Percentiles rank a stretch among this genome's conserved stretches.
Conservation (phyloP, 2,329 filamentous ascomycete species). For the Epichloe amarillans region DNA sequence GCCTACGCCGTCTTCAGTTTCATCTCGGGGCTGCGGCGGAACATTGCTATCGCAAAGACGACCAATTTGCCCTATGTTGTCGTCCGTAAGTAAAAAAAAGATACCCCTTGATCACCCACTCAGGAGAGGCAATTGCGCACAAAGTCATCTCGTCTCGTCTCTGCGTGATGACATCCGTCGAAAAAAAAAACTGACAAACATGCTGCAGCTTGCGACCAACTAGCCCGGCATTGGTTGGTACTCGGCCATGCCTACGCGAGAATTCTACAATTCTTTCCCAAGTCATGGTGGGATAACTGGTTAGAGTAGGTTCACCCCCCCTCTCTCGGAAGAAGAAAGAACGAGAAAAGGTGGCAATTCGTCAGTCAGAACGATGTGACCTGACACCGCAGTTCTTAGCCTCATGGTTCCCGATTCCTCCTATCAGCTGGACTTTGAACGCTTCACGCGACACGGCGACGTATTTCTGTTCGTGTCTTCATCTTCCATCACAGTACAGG, state of each 20-base stretch:
- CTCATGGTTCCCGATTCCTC: constrained; percentile 46
- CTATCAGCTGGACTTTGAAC: constrained; percentile 40
- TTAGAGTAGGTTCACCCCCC: constrained; percentile 32
- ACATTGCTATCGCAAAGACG: constrained; percentile 36
- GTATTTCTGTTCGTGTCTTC: constrained; percentile 53
- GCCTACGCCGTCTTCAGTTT: constrained; percentile 20
- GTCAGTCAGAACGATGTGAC: background rate
- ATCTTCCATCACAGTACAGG: constrained; percentile 35
- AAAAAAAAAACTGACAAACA: too few species aligned
- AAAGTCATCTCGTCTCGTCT: too few species aligned
- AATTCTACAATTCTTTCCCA: constrained; percentile 41
- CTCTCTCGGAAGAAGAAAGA: too few species aligned
- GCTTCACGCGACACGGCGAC: constrained; percentile 48
- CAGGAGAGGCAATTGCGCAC: too few species aligned
- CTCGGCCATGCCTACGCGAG: constrained; percentile 40
- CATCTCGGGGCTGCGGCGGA: constrained; percentile 24
- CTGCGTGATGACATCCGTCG: too few species aligned
- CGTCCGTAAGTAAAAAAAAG: constrained; percentile 29
- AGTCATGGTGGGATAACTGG: constrained; percentile 42
- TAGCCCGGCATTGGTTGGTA: constrained; percentile 15
- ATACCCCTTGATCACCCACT: background rate
- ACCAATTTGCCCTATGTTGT: constrained; percentile 40
- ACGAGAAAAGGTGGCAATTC: too few species aligned
- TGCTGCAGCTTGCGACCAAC: constrained; percentile 1
- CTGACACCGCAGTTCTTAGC: constrained; percentile 18